Evolutionary conservation across 2,329 filamentous ascomycete species (phyloP), one percentile per base, ranked within the genome.

Genomic region (Claviceps paspali): DNA sequence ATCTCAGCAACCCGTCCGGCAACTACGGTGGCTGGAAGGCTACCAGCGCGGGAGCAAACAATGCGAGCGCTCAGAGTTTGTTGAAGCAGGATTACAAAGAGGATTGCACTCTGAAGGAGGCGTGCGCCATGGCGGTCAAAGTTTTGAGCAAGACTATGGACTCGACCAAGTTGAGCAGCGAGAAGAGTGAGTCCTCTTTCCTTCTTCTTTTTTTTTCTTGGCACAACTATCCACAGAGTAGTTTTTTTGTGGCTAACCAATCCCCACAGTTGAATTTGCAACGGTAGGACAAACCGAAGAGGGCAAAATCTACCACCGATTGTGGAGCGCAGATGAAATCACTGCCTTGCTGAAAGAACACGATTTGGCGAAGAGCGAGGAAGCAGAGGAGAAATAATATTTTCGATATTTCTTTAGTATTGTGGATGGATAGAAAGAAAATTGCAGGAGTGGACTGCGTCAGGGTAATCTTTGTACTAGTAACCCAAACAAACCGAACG

Each of bases 111-210:
- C 62, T 98, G 55, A 84, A 94, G 67, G 91, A 98, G 67, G 91
- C 92, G 4, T 98, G 91, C 59, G 86, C 82, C 38, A 81, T 95
- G 71, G 91, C 91, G 9, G 91, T 98, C 59, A 98, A 98, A 73
- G 91, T 98, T 45, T 65, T 98, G 47, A 96, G 91, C 73, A 98
- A 98, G 78, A 98, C 91, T 5, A 98, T 98, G 92, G 91, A 98
- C 61, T 94, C 87, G 38, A 96, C 88, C 38, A 98, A 95, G 71
- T 65, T 98, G 56, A 95, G 86, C 68, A 94, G 86, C 56, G 91
- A 98, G 73, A 98, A 98, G 76, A 94, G 87, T 94, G 65, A 61
- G 83, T 69, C 4, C 75, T 67, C 24, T 6, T 5, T 27, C 5
- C 14, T 30, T 18, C 19, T 21, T 31, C 21, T 15, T n/a, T n/a